Conservation (phyloP, 1,139 yeast species). For the Yamadazyma kanchanaburiensis region DNA sequence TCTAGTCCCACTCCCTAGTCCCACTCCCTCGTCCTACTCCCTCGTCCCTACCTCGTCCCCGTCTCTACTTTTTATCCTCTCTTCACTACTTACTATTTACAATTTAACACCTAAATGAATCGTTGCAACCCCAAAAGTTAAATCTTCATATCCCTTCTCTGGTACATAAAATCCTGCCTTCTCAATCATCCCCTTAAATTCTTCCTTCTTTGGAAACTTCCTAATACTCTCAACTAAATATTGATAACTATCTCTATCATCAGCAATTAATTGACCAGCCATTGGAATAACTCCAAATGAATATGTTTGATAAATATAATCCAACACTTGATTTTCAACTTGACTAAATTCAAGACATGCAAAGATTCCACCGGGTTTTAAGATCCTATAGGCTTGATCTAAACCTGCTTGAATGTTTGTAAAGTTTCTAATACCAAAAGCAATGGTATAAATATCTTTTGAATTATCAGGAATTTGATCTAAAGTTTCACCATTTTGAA, state of each 20-base stretch:
- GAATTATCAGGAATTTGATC: slow-evolving; percentile 83
- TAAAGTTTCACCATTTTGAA: slow-evolving; percentile 89
- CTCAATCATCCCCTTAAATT: slow-evolving; percentile 86
- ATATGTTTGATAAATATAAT: slow-evolving; percentile 78
- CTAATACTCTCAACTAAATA: slow-evolving; percentile 92
- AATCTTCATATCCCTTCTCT: slow-evolving; percentile 88
- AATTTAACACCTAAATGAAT: slow-evolving; percentile 94
- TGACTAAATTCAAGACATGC: slow-evolving; percentile 95
- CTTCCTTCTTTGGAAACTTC: slow-evolving; percentile 88
- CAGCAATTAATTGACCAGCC: slow-evolving; percentile 93
- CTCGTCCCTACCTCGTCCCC: too few species aligned
- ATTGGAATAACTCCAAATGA: slow-evolving; percentile 85
- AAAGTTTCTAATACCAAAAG: slow-evolving; percentile 96
- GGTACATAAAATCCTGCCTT: slow-evolving; percentile 89
- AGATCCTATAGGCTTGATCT: slow-evolving; percentile 87
- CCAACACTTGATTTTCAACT: slow-evolving; percentile 77
- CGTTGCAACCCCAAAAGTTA: slow-evolving; percentile 96
- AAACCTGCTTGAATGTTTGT: slow-evolving; percentile 93
- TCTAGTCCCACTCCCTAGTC: too few species aligned
- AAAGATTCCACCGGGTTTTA: slow-evolving; percentile 95
- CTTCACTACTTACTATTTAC: slow-evolving; percentile 2
- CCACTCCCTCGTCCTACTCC: background rate
- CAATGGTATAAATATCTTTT: slow-evolving; percentile 92
- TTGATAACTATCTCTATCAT: slow-evolving; percentile 93
- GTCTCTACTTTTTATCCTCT: too few species aligned